These are phyloP conservation scores for Xylaria longipes DNA, from an alignment of 495 filamentous ascomycete genomes.

Conservation along the genomic window DNA sequence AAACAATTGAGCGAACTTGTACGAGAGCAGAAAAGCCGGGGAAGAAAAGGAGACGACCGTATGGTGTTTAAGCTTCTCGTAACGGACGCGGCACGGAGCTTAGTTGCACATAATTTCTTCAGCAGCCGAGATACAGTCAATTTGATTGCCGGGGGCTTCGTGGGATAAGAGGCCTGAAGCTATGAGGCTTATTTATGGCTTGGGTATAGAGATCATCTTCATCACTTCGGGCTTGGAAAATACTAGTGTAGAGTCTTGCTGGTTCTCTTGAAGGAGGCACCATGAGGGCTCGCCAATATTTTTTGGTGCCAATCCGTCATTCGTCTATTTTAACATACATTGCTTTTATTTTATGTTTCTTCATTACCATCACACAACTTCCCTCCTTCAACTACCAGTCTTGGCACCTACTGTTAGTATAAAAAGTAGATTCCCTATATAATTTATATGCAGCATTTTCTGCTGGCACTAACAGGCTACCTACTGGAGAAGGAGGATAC, in stretches of 20 bases:
- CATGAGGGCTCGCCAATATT: no score
- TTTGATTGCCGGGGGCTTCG: not conserved
- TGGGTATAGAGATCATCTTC: no score
- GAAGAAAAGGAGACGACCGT: not conserved
- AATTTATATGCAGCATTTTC: constrained; percentile 16
- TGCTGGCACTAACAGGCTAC: not conserved
- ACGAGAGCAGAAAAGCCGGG: not conserved
- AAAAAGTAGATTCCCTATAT: not conserved
- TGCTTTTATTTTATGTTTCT: no score
- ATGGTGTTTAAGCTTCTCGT: not conserved
- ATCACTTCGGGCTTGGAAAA: no score
- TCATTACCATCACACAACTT: not conserved
- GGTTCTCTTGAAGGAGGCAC: no score
- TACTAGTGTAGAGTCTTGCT: no score
- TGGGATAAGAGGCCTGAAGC: not conserved
- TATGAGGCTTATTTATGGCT: not conserved
- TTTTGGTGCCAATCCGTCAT: no score
- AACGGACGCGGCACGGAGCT: not conserved
- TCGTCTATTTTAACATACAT: no score
- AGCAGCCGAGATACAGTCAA: not conserved
- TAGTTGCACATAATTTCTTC: not conserved
- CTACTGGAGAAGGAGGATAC: not conserved
- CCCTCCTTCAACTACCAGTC: constrained; percentile 12
- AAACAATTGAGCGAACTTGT: not conserved
- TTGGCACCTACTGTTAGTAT: constrained; percentile 17